Conservation (phyloP, 495 filamentous ascomycete genomes). For the Elaphomyces granulatus region DNA sequence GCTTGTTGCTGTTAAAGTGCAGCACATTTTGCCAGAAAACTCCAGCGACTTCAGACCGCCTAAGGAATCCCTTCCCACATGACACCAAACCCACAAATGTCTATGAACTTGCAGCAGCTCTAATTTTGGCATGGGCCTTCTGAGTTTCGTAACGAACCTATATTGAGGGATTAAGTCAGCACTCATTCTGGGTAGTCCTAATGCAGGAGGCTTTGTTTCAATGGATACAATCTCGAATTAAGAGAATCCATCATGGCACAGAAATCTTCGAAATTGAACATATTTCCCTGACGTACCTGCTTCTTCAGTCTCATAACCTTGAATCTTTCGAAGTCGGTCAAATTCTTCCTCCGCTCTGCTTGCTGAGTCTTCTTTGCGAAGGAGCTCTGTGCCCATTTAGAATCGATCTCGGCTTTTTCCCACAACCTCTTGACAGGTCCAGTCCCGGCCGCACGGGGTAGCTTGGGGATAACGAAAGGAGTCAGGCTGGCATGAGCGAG, state of each 20-base stretch:
- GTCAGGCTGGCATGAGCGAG: slow-evolving; percentile 78
- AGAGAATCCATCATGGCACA: no score
- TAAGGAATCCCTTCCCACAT: slow-evolving; percentile 33
- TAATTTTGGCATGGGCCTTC: slow-evolving; percentile 76
- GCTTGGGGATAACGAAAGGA: slow-evolving; percentile 71
- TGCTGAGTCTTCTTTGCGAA: slow-evolving; percentile 82
- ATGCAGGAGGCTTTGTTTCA: no score
- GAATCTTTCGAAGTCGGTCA: slow-evolving; percentile 99
- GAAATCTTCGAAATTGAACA: no score
- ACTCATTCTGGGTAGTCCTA: no score
- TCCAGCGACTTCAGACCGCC: slow-evolving; percentile 34
- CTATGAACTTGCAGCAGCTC: slow-evolving; percentile 41
- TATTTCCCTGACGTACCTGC: slow-evolving; percentile 73
- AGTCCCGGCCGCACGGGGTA: slow-evolving; percentile 75
- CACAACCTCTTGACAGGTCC: slow-evolving; percentile 70
- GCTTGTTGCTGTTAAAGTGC: slow-evolving; percentile 32
- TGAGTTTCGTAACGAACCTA: slow-evolving; percentile 84
- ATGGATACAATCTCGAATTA: no score
- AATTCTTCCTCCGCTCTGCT: slow-evolving; percentile 68
- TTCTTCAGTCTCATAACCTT: slow-evolving; percentile 97
- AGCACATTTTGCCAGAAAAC: slow-evolving; percentile 32
- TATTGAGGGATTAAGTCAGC: slow-evolving; percentile 9
- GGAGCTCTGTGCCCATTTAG: slow-evolving; percentile 74
- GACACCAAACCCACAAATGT: slow-evolving; percentile 24
- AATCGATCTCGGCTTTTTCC: slow-evolving; percentile 75